Evolutionary conservation across 2,329 filamentous ascomycete species (phyloP).

Genomic region (Ramularia endophylla): DNA sequence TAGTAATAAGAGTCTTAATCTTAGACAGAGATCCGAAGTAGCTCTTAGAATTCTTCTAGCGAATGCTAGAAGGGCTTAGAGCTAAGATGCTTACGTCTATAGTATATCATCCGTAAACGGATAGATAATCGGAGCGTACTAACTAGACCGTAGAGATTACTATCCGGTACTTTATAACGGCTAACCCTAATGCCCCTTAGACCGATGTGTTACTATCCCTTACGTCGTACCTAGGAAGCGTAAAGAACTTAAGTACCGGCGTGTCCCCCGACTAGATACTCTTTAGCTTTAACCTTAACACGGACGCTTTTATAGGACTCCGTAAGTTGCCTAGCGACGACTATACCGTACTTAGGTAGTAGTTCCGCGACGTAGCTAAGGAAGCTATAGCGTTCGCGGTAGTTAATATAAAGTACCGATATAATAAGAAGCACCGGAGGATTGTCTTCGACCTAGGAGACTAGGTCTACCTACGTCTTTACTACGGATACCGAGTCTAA

Average conservation of each 20-base stretch:
- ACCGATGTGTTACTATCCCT: not conserved
- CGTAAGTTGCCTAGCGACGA: not conserved
- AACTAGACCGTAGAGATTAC: slow-evolving; percentile 8
- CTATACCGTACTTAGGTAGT: not conserved
- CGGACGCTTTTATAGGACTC: not conserved
- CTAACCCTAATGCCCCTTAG: not conserved
- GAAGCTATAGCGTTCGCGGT: not conserved
- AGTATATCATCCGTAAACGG: slow-evolving; percentile 3
- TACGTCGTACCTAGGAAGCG: not conserved
- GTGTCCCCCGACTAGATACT: not conserved
- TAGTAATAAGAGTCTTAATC: slow-evolving; percentile 3
- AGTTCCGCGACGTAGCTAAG: not conserved
- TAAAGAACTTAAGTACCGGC: not conserved
- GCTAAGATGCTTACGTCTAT: slow-evolving; percentile 2
- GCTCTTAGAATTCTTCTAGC: not conserved
- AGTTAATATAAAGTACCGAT: slow-evolving; percentile 4
- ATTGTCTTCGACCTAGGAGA: not conserved
- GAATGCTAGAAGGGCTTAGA: not conserved
- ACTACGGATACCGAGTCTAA: not conserved
- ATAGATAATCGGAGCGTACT: slow-evolving; percentile 3
- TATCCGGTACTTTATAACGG: slow-evolving; percentile 1
- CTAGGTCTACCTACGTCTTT: slow-evolving; percentile 1
- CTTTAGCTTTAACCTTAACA: slow-evolving; percentile 1
- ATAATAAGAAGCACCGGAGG: not conserved
- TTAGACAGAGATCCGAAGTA: slow-evolving; percentile 6